Base-by-base conservation (phyloP, 1,284 basidiomycete genomes). In the Golubevia pallescens region DNA sequence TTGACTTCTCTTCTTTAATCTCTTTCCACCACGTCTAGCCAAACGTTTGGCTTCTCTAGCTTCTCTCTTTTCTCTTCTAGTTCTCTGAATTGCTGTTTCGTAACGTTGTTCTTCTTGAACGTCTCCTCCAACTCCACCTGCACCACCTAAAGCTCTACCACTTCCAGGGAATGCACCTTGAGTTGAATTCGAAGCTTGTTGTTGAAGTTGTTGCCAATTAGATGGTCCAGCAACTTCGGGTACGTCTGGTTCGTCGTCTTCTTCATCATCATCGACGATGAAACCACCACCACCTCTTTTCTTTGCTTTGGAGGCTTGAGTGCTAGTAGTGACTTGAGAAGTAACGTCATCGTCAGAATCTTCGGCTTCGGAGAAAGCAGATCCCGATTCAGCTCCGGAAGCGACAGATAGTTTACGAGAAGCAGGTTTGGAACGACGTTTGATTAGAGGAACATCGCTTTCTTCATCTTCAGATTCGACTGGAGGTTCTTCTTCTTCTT, bases 41-140 rank as follows among this genome's bases (percentile, higher is more conserved):
- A 28, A 28, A 28, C 28, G 28, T 53, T 68, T 64, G 2, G 71
- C 68, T 24, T 58, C 66, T n/a, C 62, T 69, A 3, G 59, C 64
- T 57, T 80, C 75, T 24, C 71, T 63, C 14, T 67, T 65, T 10
- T 77, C 24, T 13, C 78, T 63, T 42, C 62, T 67, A 34, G 55
- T 65, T 16, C 78, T 62, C 69, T 81, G 79, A 61, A 73, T 81
- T 16, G 60, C 70, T 5, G 79, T 81, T 59, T 81, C 79, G 63
- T 77, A 81, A 61, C 67, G 63, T 53, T 65, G 58, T 23, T 73
- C 71, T 55, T 71, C 71, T 13, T 52, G 52, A 59, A 60, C 66
- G 58, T 60, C 65, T 32, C 62, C 67, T 21, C 56, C 4, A 60
- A 24, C 5, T 5, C 16, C 21, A 28, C 28, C 28, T 28, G 28